Evolutionary conservation across 2,329 filamentous ascomycete species (phyloP), one percentile per base, ranked within the genome.

Genomic region (Stagonosporopsis vannaccii): DNA sequence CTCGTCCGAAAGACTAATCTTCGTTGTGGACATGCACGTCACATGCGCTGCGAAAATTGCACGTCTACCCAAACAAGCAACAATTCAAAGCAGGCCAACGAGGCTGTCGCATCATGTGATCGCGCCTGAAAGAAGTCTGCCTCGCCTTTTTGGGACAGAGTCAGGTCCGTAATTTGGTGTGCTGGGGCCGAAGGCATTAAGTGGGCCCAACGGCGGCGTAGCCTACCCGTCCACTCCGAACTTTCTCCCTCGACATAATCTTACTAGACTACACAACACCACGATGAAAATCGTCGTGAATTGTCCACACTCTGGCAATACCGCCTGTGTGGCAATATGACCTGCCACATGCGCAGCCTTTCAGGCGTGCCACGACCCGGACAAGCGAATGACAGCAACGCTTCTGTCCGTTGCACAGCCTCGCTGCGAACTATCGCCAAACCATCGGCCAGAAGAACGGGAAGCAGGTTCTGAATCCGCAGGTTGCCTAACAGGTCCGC

Each of bases 371-470:
- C 37, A 42, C 20, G 8, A 32, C 13, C 20, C 36, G 23, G 30
- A 7, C 4, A 25, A 19, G 19, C 53, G 42, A 56, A 56, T 56
- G 19, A 47, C 36, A 39, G 36, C 41, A 32, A 22, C 3, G 17
- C 11, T 36, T 32, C 28, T 15, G 22, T 12, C 12, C 47, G 20
- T 19, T 48, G 25, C 53, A 56, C 53, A 51, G 53, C 53, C 53
- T 56, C 47, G 30, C 53, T 42, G 36, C 15, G 36, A 48, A 56
- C 47, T 39, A 42, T 51, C 53, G 53, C 47, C 53, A 51, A 48
- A 56, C 47, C 32, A 39, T 44, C 47, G 53, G 42, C 53, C 43
- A 51, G 13, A 45, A 51, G 42, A 44, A 43, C 42, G 28, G 17
- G 41, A 17, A 30, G 28, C 47, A 47, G 30, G 15, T 13, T 47